Evolutionary conservation across 768 basidiomycete genomes (phyloP), one percentile per base, ranked within the genome.

Genomic region (Sistotremastrum niveocremeum): DNA sequence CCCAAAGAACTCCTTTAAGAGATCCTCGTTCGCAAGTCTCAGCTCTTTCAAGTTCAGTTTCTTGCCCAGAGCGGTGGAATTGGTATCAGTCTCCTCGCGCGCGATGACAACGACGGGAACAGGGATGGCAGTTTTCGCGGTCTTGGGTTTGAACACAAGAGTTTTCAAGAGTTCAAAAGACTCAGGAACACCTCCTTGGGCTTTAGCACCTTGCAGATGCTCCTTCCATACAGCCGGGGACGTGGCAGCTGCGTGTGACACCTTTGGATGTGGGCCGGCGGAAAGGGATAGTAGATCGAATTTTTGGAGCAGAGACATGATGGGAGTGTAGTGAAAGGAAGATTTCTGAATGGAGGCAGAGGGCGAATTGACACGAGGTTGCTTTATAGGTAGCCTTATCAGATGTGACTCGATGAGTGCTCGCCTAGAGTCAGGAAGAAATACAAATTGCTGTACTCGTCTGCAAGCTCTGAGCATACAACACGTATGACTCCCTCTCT

Each of bases 141-240:
- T 89, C 65, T 93, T 93, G 33, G 91, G 91, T 60, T 97, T 97
- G 80, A 88, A 94, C 46, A 94, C 81, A 54, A 93, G 80, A 41
- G 84, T 85, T 62, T 90, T 91, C 60, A 84, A 73, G 54, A 87
- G 71, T 60, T 84, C 76, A 57, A 81, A 85, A 11, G 43, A 47
- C 10, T 41, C n/a, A 12, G 54, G 50, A 29, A 52, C 42, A 10
- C 69, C 67, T 1, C 81, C 79, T 28, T 71, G 65, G 8, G 71
- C 64, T 36, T 71, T 53, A 43, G 64, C 61, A 5, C 73, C 68
- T 50, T 72, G 67, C 54, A 95, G 64, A 39, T 80, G 76, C 39
- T 79, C 79, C 52, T 76, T 76, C 90, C 90, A 94, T 39, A 77
- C 64, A 0, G 75, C 71, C 1, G 83, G 87, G 39, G 84, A 84